These are phyloP conservation scores for Cladophialophora bantiana DNA, from an alignment of 2,329 filamentous ascomycete species.

Conservation along the genomic window DNA sequence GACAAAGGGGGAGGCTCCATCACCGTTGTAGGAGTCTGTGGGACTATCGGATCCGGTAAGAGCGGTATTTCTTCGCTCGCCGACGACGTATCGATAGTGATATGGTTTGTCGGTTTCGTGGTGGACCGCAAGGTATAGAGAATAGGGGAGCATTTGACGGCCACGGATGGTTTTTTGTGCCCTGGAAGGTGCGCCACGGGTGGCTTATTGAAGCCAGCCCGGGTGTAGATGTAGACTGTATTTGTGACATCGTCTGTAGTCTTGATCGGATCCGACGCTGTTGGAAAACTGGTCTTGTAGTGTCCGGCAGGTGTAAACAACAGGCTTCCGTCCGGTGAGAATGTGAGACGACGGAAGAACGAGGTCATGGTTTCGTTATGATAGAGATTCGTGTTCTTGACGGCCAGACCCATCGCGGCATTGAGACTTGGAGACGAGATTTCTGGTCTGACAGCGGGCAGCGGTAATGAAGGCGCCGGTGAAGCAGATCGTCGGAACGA, in stretches of 20 bases:
- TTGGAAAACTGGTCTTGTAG: conserved; percentile 79
- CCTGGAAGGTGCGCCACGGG: conserved; percentile 94
- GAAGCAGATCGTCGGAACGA: conserved; percentile 87
- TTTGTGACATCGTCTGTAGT: conserved; percentile 87
- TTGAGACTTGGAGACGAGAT: conserved; percentile 77
- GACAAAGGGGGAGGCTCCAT: conserved; percentile 81
- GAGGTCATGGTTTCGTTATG: conserved; percentile 96
- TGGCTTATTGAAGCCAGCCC: conserved; percentile 94
- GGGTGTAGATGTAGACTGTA: conserved; percentile 97
- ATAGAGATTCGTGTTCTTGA: conserved; percentile 88
- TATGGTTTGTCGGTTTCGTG: conserved; percentile 76
- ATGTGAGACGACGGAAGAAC: conserved; percentile 92
- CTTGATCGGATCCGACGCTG: conserved; percentile 72
- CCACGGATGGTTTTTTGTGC: conserved; percentile 97
- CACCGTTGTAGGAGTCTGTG: conserved; percentile 65
- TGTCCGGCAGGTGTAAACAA: conserved; percentile 94
- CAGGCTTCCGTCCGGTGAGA: conserved; percentile 92
- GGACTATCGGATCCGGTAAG: conserved; percentile 78
- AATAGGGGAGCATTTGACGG: conserved; percentile 90
- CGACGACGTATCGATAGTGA: conserved; percentile 93
- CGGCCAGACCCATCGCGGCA: conserved; percentile 63
- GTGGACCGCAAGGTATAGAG: conserved; percentile 80
- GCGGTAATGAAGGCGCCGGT: conserved; percentile 88
- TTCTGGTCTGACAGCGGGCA: conserved; percentile 95
- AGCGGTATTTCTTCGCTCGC: conserved; percentile 80